Conservation (phyloP, 2,329 filamentous ascomycete species). For the Neonectria sp. region DNA sequence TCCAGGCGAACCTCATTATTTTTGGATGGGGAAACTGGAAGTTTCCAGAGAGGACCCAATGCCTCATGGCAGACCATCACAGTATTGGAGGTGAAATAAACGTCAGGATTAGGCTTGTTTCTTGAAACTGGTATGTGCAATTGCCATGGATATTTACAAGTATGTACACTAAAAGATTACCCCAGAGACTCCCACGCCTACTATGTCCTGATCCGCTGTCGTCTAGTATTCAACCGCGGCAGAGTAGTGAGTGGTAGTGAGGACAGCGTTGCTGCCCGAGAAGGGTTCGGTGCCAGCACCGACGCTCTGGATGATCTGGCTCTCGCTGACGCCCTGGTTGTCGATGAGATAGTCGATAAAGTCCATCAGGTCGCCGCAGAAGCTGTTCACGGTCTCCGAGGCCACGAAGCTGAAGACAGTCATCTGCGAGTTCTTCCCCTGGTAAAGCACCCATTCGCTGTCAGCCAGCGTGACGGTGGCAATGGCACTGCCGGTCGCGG, state of each 20-base stretch:
- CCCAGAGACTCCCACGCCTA: background rate
- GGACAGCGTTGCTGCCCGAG: conserved; percentile 58
- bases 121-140: conserved; percentile 9
- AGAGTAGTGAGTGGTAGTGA: conserved; percentile 35
- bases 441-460: conserved; percentile 68
- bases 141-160: conserved; percentile 2
- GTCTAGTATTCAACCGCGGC: conserved; percentile 21
- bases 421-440: conserved; percentile 69
- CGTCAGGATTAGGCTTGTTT: background rate
- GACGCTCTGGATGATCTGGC: conserved; percentile 68
- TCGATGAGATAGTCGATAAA: conserved; percentile 70
- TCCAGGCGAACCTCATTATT: conserved; percentile 49
- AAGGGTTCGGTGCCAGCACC: conserved; percentile 72
- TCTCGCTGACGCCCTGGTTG: conserved; percentile 62
- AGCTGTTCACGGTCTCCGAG: conserved; percentile 59
- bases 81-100: conserved; percentile 28
- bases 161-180: conserved; percentile 11
- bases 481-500: conserved; percentile 64
- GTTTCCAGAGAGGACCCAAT: conserved; percentile 42
- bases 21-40: conserved; percentile 58
- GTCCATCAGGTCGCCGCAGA: conserved; percentile 68
- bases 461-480: conserved; percentile 69
- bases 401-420: conserved; percentile 70
- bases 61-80: conserved; percentile 31
- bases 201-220: background rate